A percentile compares a stretch with the other conserved stretches of the same genome.
Evolutionary conservation across 2,329 filamentous ascomycete species (phyloP).

Genomic region (Cladosporium sp.): DNA sequence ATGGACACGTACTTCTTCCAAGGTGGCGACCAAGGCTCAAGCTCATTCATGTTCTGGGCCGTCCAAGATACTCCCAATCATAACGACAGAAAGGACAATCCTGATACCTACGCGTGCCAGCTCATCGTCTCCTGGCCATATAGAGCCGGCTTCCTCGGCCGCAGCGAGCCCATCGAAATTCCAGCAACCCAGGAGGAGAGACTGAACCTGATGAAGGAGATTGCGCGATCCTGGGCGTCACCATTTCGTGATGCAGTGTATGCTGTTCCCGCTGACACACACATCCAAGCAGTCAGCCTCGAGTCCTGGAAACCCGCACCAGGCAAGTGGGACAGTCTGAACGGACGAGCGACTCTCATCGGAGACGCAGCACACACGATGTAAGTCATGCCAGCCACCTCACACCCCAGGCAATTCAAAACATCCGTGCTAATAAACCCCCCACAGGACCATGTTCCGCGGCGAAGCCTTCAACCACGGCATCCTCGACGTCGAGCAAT

Average conservation of each 20-base stretch:
- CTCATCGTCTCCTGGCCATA: constrained; percentile 49
- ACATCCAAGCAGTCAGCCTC: constrained; percentile 22
- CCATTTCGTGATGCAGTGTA: constrained; percentile 22
- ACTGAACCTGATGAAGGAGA: constrained; percentile 23
- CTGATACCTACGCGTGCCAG: constrained; percentile 19
- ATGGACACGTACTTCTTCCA: constrained; percentile 59
- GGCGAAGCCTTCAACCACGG: constrained; percentile 28
- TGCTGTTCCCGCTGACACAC: constrained; percentile 18
- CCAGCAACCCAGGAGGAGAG: constrained; percentile 39
- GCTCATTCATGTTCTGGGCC: constrained; percentile 57
- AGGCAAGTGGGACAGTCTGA: background rate
- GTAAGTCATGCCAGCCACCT: background rate
- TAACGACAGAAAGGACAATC: constrained; percentile 8
- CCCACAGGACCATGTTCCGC: constrained; percentile 24
- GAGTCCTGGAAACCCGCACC: constrained; percentile 22
- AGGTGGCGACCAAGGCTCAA: constrained; percentile 53
- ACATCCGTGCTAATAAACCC: background rate
- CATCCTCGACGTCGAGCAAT: constrained; percentile 22
- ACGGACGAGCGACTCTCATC: constrained; percentile 6
- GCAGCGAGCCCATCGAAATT: constrained; percentile 36
- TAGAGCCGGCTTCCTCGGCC: constrained; percentile 26
- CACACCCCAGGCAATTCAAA: background rate
- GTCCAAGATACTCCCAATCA: constrained; percentile 53
- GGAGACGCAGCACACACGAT: constrained; percentile 18
- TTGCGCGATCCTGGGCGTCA: constrained; percentile 20